Conservation (phyloP, 768 basidiomycete genomes). For the Trametes elegans region DNA sequence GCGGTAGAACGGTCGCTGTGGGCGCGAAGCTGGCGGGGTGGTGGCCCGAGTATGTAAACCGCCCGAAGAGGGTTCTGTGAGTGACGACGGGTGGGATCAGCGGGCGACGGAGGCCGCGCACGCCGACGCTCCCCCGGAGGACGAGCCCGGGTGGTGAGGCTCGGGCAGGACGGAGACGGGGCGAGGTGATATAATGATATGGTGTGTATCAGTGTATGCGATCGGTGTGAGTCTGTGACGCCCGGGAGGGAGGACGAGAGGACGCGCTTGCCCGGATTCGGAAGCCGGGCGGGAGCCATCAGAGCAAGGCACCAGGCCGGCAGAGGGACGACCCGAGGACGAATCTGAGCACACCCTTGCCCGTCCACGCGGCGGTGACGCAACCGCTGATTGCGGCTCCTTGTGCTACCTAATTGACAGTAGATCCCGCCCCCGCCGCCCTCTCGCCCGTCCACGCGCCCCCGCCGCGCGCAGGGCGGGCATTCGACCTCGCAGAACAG, state of each 20-base stretch:
- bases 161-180: neutral
- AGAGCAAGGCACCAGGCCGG: conserved; percentile 6
- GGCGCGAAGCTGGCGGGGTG: neutral
- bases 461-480: neutral
- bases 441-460: neutral
- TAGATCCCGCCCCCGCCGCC: conserved; percentile 1
- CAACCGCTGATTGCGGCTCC: conserved; percentile 13
- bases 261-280: conserved; percentile 3
- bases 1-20: neutral
- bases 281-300: conserved; percentile 8
- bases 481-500: no score
- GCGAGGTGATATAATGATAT: neutral
- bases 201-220: conserved; percentile 5
- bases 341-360: no score
- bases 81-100: neutral
- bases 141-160: neutral
- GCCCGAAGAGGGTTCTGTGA: conserved; percentile 2
- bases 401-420: conserved; percentile 5
- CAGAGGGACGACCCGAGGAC: neutral
- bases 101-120: neutral
- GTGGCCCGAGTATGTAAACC: conserved; percentile 14
- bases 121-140: neutral
- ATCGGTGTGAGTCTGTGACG: neutral
- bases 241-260: neutral
- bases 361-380: conserved; percentile 15